These are phyloP conservation scores for Oryza glumipatula DNA, from an alignment of 176 grass and related monocot species.

Conservation along the genomic window DNA sequence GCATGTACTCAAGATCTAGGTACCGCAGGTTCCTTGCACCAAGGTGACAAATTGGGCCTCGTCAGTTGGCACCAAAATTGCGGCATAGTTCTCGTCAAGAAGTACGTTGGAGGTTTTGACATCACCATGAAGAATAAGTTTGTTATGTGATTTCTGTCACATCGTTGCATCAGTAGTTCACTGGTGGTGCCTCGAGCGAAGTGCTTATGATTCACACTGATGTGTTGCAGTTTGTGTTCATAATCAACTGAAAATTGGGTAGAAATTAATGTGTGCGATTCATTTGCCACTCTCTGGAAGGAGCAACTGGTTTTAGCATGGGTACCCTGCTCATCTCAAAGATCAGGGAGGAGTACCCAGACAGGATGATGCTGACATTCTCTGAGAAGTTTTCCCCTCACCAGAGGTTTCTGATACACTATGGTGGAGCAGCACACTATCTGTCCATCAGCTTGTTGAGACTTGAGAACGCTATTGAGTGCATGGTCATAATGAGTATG, in stretches of 20 bases:
- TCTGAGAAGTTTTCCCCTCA: constrained; percentile 27
- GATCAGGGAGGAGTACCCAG: constrained; percentile 74
- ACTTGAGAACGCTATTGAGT: constrained; percentile 65
- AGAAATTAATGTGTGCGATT: not conserved
- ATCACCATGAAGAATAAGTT: not conserved
- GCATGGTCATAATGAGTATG: constrained; percentile 46
- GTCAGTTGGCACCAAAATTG: no score
- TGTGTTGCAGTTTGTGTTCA: not conserved
- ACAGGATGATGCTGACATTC: constrained; percentile 69
- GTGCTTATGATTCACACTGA: constrained; percentile 6
- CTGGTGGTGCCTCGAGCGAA: not conserved
- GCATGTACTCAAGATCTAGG: no score
- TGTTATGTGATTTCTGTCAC: no score
- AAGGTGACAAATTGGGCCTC: no score
- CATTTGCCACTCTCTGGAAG: constrained; percentile 53
- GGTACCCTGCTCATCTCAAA: constrained; percentile 72
- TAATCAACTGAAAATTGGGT: not conserved
- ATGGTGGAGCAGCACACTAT: constrained; percentile 64
- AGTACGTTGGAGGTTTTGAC: no score
- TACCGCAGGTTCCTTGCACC: no score
- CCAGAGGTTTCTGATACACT: constrained; percentile 54
- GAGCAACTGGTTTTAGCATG: constrained; percentile 67
- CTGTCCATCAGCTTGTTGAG: constrained; percentile 57
- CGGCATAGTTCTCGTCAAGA: no score
- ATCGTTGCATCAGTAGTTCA: not conserved